A percentile compares a stretch with the other conserved stretches of the same genome.
Conservation (phyloP, 495 filamentous ascomycete genomes). For the Lasiosphaeria miniovina region DNA sequence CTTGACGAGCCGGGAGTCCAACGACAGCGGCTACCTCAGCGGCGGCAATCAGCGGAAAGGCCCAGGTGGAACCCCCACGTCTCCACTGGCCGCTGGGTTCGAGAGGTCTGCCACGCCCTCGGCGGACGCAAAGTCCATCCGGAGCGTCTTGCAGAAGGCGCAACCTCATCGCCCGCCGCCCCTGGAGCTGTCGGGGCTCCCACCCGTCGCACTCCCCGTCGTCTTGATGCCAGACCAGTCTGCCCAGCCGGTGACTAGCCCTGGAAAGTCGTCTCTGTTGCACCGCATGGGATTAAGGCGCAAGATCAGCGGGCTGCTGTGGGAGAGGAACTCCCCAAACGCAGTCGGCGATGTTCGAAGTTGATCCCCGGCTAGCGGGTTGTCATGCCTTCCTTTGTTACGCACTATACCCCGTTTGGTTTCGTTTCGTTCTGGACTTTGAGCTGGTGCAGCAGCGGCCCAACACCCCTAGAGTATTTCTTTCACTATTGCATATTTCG, state of each 20-base stretch:
- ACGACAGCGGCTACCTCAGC: slow-evolving; percentile 24
- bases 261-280: slow-evolving; percentile 6
- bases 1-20: slow-evolving; percentile 15
- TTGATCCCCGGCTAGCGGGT: neutral
- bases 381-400: too few species aligned
- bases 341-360: neutral
- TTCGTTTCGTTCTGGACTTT: too few species aligned
- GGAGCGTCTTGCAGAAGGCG: neutral
- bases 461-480: too few species aligned
- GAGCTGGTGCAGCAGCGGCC: too few species aligned
- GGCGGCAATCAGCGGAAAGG: slow-evolving; percentile 6
- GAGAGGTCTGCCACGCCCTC: neutral
- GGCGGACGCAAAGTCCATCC: neutral
- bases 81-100: neutral
- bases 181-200: neutral
- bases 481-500: too few species aligned
- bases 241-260: neutral
- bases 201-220: neutral
- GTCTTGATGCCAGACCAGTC: neutral
- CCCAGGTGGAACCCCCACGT: neutral
- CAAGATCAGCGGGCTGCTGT: slow-evolving; percentile 21
- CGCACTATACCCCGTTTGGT: too few species aligned
- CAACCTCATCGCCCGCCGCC: neutral
- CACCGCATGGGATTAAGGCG: slow-evolving; percentile 18
- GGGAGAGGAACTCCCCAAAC: slow-evolving; percentile 1